Evolutionary conservation across 2,329 filamentous ascomycete species (phyloP), one percentile per base, ranked within the genome.

Genomic region (Cercospora citrullina): DNA sequence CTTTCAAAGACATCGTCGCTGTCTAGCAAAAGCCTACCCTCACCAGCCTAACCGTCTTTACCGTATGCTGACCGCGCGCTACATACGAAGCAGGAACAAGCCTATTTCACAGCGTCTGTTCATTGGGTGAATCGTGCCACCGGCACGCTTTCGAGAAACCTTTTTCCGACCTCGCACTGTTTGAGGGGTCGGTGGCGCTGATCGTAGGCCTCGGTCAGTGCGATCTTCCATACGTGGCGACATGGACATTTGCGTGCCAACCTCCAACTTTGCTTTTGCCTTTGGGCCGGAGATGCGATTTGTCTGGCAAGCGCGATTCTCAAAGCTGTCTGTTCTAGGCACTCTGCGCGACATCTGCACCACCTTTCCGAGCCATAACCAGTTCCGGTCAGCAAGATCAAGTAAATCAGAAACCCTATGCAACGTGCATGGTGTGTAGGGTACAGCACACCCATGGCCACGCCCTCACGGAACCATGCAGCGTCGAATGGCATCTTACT

Each of bases 101-200:
- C 62, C 36, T 64, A 26, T 57, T 26, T 30, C 55, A 33, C 57
- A 31, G 21, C 28, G 18, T 6, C 14, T 36, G 12, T 16, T 23
- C 62, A 64, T 64, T 64, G 62, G 62, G 7, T 30, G 9, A 12
- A 23, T 21, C 48, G 42, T 58, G 48, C 48, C 28, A 8, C 62
- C 62, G 62, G 61, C 61, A 63, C 7, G 31, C 55, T 9, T 53
- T 58, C n/a, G 30, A 58, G 6, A 18, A 64, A 45, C 53, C 62
- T 64, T 58, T 42, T 64, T 59, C 51, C 51, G 53, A 58, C 62
- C 36, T 64, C 62, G 42, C 16, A 31, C 31, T 18, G 12, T 48
- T 30, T 58, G 62, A 64, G 62, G 53, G 62, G 62, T 64, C 26
- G 62, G 62, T 64, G 62, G 62, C 62, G 62, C 62, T 64, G 62